Evolutionary conservation across 306 rosid species (phyloP), one percentile per base, ranked within the genome.

Genomic region (Cucumis hystrix): DNA sequence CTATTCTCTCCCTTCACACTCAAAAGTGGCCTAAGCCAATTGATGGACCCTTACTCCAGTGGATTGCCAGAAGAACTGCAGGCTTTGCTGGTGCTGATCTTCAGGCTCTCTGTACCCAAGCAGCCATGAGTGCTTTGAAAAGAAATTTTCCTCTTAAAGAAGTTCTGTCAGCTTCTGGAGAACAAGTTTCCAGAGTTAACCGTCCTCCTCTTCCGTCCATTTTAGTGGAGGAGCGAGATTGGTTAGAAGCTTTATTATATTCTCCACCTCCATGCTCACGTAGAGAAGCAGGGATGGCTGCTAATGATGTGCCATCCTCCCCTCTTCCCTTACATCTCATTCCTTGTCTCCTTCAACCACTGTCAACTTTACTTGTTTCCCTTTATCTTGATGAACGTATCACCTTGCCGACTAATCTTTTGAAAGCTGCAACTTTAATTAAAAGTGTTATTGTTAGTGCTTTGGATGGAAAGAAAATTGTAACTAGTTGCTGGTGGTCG

Each of bases 41-140:
- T 78, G 75, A 80, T 55, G 98, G 98, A 72, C 81, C 89, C 65
- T 82, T 95, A 82, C 97, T 92, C 75, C 83, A 87, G 85, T 92
- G 95, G 96, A 81, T 95, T 80, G 93, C 98, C 12, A 87, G 79
- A 43, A 89, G 85, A 82, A 95, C 98, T 60, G 85, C 93, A 61
- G 98, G 97, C 74, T 95, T 84, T 86, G 98, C 98, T 72, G 98
- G 98, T 81, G 97, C 98, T 37, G 98, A 92, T 89, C 93, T 95
- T 81, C 98, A 92, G 86, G 97, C 98, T 79, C 98, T 95, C 41
- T 95, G 98, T 86, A 95, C 98, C 30, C 97, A 90, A 85, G 98
- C 97, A 47, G 98, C 97, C 55, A 85, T 95, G 35, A 90, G 81
- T 71, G 96, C 97, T 10, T 86, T 95, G 91, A 92, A 88, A 88